Evolutionary conservation across 306 rosid species (phyloP).

Genomic region (Prinsepia uniflora): DNA sequence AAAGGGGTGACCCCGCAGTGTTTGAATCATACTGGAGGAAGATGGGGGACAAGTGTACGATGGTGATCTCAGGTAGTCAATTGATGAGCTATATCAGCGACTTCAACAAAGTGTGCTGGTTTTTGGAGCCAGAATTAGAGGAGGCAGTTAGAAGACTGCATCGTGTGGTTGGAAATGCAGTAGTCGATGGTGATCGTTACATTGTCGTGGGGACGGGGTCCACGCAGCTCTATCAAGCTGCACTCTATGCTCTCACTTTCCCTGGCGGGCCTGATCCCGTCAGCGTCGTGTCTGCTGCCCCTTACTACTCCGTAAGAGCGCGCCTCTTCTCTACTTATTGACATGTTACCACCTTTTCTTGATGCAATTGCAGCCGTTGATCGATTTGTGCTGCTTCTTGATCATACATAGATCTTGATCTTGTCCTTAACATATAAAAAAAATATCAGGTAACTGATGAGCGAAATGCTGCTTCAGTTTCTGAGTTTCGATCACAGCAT

Average conservation of each 20-base stretch:
- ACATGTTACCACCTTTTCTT: neutral
- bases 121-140: conserved; percentile 44
- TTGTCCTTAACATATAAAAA: neutral
- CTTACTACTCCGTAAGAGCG: conserved; percentile 68
- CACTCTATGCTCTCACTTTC: conserved; percentile 56
- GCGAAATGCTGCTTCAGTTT: neutral
- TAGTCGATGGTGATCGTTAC: conserved; percentile 31
- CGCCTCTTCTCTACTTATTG: neutral
- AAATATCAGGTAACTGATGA: neutral
- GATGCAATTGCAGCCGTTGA: neutral
- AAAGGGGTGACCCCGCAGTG: conserved; percentile 65
- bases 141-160: conserved; percentile 50
- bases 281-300: conserved; percentile 60
- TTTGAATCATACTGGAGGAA: conserved; percentile 50
- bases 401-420: neutral
- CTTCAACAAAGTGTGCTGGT: conserved; percentile 48
- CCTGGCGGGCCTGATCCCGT: conserved; percentile 33
- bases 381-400: neutral
- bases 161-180: conserved; percentile 55
- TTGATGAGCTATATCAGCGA: conserved; percentile 55
- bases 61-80: conserved; percentile 55
- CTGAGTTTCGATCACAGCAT: neutral
- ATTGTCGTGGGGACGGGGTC: conserved; percentile 72
- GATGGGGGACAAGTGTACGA: conserved; percentile 45
- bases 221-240: conserved; percentile 67